Evolutionary conservation across 192 early-diverging fungal species (phyloP).

Genomic region (Phlyctochytrium bullatum): DNA sequence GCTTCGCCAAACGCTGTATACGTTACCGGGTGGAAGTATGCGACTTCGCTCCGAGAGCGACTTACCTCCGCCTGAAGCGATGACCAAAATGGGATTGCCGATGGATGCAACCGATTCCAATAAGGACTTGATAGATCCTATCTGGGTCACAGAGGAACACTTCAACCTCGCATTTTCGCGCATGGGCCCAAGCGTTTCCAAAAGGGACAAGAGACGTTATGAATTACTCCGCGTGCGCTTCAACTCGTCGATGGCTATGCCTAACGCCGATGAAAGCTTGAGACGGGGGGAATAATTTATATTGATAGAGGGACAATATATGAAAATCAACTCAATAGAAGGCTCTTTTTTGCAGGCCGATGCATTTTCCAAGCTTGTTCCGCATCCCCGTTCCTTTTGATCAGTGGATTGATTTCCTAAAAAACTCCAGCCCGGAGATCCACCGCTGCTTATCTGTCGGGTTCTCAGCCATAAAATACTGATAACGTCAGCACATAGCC

Average conservation of each 20-base stretch:
- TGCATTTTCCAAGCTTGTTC: too few species aligned
- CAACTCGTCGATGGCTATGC: neutral
- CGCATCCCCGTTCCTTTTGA: too few species aligned
- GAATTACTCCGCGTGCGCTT: constrained; percentile 7
- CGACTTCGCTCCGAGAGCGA: constrained; percentile 4
- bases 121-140: too few species aligned
- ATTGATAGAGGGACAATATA: too few species aligned
- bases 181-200: constrained; percentile 72
- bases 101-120: too few species aligned
- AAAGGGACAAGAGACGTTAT: constrained; percentile 19
- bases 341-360: too few species aligned
- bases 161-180: constrained; percentile 82
- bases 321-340: too few species aligned
- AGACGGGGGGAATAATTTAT: too few species aligned
- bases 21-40: constrained; percentile 22
- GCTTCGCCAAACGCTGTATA: constrained; percentile 61
- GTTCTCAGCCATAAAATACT: constrained; percentile 55
- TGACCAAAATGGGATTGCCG: too few species aligned
- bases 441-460: constrained; percentile 36
- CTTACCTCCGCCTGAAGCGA: too few species aligned
- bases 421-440: constrained; percentile 40
- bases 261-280: too few species aligned
- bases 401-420: too few species aligned
- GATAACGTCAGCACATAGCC: neutral
- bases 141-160: constrained; percentile 58